These are phyloP conservation scores for Fusarium avenaceum DNA, from an alignment of 2,329 filamentous ascomycete species.

Conservation along the genomic window DNA sequence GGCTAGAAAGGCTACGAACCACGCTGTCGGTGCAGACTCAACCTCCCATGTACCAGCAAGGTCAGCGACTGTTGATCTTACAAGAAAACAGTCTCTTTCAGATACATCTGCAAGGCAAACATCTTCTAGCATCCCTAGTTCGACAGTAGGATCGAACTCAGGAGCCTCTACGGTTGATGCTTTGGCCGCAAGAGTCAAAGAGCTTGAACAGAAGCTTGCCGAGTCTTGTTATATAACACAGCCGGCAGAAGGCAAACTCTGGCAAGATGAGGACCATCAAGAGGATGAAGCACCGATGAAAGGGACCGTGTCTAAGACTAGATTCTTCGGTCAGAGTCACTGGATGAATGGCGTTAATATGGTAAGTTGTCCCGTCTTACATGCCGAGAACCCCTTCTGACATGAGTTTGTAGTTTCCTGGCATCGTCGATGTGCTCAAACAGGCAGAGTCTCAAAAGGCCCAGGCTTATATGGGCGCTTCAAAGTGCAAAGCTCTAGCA, in stretches of 20 bases:
- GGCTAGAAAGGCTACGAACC: slow-evolving; percentile 34
- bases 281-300: slow-evolving; percentile 42
- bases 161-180: slow-evolving; percentile 50
- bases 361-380: slow-evolving; percentile 50
- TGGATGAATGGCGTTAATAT: slow-evolving; percentile 62
- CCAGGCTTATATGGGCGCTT: slow-evolving; percentile 53
- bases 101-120: neutral
- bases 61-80: slow-evolving; percentile 29
- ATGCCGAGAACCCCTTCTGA: slow-evolving; percentile 4
- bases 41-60: slow-evolving; percentile 38
- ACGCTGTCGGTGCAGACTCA: slow-evolving; percentile 10
- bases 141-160: slow-evolving; percentile 47
- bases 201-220: slow-evolving; percentile 60
- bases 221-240: slow-evolving; percentile 45
- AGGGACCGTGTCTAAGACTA: slow-evolving; percentile 59
- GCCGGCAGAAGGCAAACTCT: slow-evolving; percentile 31
- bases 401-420: slow-evolving; percentile 48
- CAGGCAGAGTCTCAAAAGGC: slow-evolving; percentile 47
- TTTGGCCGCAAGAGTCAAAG: slow-evolving; percentile 56
- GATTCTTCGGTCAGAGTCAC: slow-evolving; percentile 64
- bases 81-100: slow-evolving; percentile 14
- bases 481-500: slow-evolving; percentile 58
- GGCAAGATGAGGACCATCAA: neutral
- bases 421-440: slow-evolving; percentile 48
- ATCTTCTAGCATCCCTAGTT: slow-evolving; percentile 48